These are phyloP conservation scores for Globisporangium lucens DNA, from an alignment of 352 stramenopile genomes.

Conservation along the genomic window DNA sequence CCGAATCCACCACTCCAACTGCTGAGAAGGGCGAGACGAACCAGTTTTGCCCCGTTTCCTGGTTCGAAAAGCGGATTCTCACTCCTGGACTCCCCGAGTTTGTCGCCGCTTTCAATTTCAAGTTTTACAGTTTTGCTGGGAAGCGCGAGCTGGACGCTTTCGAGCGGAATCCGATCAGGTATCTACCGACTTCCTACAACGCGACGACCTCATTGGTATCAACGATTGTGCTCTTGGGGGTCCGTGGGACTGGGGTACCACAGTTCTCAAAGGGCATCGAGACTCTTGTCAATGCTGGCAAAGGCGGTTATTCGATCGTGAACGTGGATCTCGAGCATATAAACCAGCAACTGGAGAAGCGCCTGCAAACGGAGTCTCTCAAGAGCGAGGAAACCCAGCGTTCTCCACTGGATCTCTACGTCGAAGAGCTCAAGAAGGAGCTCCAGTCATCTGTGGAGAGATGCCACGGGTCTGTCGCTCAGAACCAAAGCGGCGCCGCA, in stretches of 20 bases:
- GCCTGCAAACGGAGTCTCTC: conserved; percentile 21
- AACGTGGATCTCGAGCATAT: conserved; percentile 18
- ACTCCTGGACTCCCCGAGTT: conserved; percentile 39
- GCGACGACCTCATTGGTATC: conserved; percentile 36
- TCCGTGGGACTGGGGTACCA: conserved; percentile 29
- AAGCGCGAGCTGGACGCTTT: conserved; percentile 38
- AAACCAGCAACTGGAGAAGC: conserved; percentile 7
- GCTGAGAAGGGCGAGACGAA: conserved; percentile 41
- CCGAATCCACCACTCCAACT: not conserved
- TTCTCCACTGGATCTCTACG: conserved; percentile 12
- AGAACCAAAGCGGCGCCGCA: not conserved
- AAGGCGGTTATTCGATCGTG: conserved; percentile 12
- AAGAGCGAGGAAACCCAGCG: conserved; percentile 13
- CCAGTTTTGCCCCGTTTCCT: conserved; percentile 66
- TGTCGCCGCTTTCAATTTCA: conserved; percentile 38
- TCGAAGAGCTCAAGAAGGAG: conserved; percentile 23
- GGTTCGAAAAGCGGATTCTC: conserved; percentile 31
- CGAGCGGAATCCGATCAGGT: conserved; percentile 42
- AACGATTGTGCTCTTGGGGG: conserved; percentile 48
- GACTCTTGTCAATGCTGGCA: conserved; percentile 9
- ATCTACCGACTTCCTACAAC: conserved; percentile 26
- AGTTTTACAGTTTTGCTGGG: conserved; percentile 60
- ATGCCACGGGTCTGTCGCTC: not conserved
- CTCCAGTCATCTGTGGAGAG: conserved; percentile 4
- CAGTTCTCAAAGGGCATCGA: conserved; percentile 9